Conservation (phyloP, 2,329 filamentous ascomycete species). For the Aspergillus ruber region DNA sequence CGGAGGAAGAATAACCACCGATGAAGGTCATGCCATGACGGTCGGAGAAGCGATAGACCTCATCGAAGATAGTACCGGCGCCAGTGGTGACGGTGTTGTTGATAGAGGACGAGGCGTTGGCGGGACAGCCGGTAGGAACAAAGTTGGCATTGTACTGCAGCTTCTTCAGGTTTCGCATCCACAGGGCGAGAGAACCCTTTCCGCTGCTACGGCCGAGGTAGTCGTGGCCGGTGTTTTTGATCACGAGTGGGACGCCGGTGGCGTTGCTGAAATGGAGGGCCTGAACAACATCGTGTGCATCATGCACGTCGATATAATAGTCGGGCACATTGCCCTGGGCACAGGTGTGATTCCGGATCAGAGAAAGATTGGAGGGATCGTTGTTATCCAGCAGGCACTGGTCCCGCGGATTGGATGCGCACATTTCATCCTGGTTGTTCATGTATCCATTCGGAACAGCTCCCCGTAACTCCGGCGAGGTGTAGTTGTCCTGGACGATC, state of each 20-base stretch:
- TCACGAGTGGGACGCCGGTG: slow-evolving; percentile 7
- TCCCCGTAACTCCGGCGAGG: slow-evolving; percentile 9
- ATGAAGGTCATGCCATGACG: slow-evolving; percentile 19
- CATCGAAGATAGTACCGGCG: slow-evolving; percentile 23
- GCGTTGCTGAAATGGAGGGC: slow-evolving; percentile 8
- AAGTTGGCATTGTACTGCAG: slow-evolving; percentile 11
- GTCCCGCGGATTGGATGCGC: slow-evolving; percentile 11
- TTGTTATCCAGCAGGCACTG: slow-evolving; percentile 13
- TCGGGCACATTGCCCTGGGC: slow-evolving; percentile 9
- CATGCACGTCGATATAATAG: slow-evolving; percentile 7
- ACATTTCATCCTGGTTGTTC: slow-evolving; percentile 18
- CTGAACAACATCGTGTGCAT: slow-evolving; percentile 5
- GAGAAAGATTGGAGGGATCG: slow-evolving; percentile 8
- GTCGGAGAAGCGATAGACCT: slow-evolving; percentile 20
- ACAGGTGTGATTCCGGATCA: slow-evolving; percentile 6
- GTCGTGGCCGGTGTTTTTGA: slow-evolving; percentile 32
- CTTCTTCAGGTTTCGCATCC: slow-evolving; percentile 21
- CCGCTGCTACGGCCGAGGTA: slow-evolving; percentile 27
- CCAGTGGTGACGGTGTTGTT: slow-evolving; percentile 20
- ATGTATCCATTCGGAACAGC: slow-evolving; percentile 15
- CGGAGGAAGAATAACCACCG: slow-evolving; percentile 11
- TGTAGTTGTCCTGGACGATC: slow-evolving; percentile 8
- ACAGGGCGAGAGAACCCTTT: slow-evolving; percentile 22
- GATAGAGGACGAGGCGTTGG: slow-evolving; percentile 2
- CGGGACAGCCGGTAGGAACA: slow-evolving; percentile 3